Percentiles rank a stretch among this genome's conserved stretches.
Conservation (phyloP, 805 yeast species). For the Komagataella phaffii region DNA sequence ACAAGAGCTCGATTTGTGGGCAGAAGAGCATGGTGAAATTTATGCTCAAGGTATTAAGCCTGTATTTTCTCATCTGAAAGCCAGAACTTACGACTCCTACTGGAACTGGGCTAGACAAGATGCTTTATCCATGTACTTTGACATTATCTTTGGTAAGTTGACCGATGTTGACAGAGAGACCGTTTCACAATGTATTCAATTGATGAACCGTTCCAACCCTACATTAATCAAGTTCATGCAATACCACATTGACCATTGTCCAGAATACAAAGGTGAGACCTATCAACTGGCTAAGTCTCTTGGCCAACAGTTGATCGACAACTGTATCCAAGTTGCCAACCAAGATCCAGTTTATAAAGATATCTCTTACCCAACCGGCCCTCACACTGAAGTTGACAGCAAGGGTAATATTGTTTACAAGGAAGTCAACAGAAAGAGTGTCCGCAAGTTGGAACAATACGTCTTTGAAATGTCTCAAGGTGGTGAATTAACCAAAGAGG, state of each 20-base stretch:
- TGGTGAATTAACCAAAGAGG: constrained; percentile 61
- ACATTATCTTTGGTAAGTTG: constrained; percentile 88
- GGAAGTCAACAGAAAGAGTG: constrained; percentile 81
- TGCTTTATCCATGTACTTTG: constrained; percentile 83
- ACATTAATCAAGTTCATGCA: constrained; percentile 94
- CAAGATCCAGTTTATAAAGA: constrained; percentile 91
- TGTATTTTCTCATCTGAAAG: constrained; percentile 81
- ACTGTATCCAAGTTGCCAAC: constrained; percentile 76
- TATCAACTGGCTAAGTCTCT: constrained; percentile 80
- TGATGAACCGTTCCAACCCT: constrained; percentile 95
- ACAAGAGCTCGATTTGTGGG: constrained; percentile 83
- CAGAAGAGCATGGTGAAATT: constrained; percentile 82
- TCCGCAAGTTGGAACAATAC: constrained; percentile 90
- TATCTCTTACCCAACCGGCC: constrained; percentile 89
- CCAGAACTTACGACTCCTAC: constrained; percentile 91
- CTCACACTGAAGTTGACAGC: constrained; percentile 76
- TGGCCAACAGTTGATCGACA: constrained; percentile 90
- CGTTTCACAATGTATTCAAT: constrained; percentile 89
- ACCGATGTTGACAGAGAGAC: constrained; percentile 91
- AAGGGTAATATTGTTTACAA: constrained; percentile 79
- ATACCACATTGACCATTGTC: constrained; percentile 74
- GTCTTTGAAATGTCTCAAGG: constrained; percentile 96
- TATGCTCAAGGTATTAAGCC: constrained; percentile 89
- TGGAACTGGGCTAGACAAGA: constrained; percentile 99
- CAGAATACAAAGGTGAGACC: constrained; percentile 82